These are phyloP conservation scores for Vitellaria paradoxa DNA, from an alignment of 179 eudicot genomes.

Conservation along the genomic window DNA sequence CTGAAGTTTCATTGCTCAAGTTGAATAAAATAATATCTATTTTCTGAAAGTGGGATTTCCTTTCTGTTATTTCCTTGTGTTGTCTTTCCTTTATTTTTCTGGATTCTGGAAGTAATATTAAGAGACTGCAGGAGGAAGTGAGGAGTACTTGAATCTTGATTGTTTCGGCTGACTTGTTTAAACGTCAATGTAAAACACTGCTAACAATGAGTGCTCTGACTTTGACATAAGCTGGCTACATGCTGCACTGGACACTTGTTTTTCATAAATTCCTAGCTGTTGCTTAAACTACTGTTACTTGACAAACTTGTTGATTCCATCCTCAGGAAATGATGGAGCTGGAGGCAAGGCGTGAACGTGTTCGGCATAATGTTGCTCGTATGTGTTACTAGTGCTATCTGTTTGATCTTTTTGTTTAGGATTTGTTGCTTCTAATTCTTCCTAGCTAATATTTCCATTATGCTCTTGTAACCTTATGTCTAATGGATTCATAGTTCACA, in stretches of 20 bases:
- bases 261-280: neutral
- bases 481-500: constrained; percentile 1
- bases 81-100: too few relatives aligned
- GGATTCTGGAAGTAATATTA: too few relatives aligned
- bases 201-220: neutral
- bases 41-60: neutral
- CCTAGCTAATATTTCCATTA: neutral
- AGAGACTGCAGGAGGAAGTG: too few relatives aligned
- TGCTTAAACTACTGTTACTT: constrained; percentile 6
- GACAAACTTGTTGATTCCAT: constrained; percentile 7
- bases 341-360: constrained; percentile 83
- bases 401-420: constrained; percentile 11
- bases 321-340: constrained; percentile 85
- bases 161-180: neutral
- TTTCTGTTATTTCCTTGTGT: too few relatives aligned
- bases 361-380: constrained; percentile 83
- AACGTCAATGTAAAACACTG: neutral
- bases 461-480: neutral
- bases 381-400: constrained; percentile 31
- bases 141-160: too few relatives aligned
- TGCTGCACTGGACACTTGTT: neutral
- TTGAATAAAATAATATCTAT: too few relatives aligned
- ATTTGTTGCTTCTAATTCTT: neutral
- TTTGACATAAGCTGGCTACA: neutral
- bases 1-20: neutral